A percentile compares a stretch with the other conserved stretches of the same genome.
Evolutionary conservation across 192 early-diverging fungal genomes (phyloP).

Genomic region (Mortierella alpina): DNA sequence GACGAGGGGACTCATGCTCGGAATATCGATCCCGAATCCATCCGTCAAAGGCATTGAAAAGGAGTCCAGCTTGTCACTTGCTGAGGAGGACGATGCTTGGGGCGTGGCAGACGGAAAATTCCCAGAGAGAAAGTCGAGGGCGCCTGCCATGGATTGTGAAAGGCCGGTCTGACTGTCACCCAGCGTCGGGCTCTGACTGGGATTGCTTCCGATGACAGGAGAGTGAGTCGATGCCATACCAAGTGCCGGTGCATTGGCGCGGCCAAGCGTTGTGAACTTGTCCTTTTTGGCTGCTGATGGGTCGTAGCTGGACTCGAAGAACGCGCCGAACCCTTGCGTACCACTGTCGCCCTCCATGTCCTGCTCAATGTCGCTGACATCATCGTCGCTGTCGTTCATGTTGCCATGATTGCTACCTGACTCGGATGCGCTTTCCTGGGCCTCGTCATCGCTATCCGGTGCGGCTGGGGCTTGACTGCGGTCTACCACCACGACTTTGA

Average conservation of each 20-base stretch:
- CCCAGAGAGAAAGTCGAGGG: slow-evolving; percentile 14
- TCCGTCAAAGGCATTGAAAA: too few relatives aligned
- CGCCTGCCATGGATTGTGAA: neutral
- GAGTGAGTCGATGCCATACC: neutral
- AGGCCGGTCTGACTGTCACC: too few relatives aligned
- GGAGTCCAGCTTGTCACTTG: too few relatives aligned
- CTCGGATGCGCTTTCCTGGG: neutral
- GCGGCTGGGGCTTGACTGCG: neutral
- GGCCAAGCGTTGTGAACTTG: neutral
- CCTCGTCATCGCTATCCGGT: slow-evolving; percentile 11
- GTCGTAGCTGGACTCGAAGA: slow-evolving; percentile 21
- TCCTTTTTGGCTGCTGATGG: neutral
- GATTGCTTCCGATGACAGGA: neutral
- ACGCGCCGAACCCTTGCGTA: slow-evolving; percentile 20
- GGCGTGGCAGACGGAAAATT: neutral
- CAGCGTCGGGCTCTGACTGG: neutral
- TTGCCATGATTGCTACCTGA: neutral
- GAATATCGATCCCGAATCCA: too few relatives aligned
- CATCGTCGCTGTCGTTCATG: neutral
- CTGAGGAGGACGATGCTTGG: too few relatives aligned
- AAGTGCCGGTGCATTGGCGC: neutral
- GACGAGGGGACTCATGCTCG: too few relatives aligned
- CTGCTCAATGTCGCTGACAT: slow-evolving; percentile 9
- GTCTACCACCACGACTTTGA: slow-evolving; percentile 29
- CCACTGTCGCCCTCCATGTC: neutral